Percentiles rank a stretch among this genome's conserved stretches.
These are phyloP conservation scores for Trichoderma harzianum DNA, from an alignment of 2,329 filamentous ascomycete genomes.

Conservation along the genomic window DNA sequence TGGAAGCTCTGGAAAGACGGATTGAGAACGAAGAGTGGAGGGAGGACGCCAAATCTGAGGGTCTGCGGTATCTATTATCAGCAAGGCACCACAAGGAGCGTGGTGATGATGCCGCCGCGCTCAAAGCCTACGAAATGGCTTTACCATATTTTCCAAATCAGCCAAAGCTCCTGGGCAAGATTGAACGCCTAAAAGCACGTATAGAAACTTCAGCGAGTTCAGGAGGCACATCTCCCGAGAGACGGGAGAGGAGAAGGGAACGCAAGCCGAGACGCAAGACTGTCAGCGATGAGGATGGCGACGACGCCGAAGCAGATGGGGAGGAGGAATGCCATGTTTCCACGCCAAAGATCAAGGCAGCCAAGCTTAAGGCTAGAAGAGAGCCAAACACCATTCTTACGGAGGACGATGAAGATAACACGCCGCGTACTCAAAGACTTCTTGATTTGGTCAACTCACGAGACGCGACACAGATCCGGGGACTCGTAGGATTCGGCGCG, in stretches of 20 bases:
- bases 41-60: slow-evolving; percentile 75
- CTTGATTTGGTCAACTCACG: slow-evolving; percentile 72
- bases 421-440: slow-evolving; percentile 59
- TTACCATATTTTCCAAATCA: slow-evolving; percentile 83
- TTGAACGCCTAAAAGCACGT: slow-evolving; percentile 57
- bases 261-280: slow-evolving; percentile 15
- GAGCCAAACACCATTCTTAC: slow-evolving; percentile 25
- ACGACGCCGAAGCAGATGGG: slow-evolving; percentile 25
- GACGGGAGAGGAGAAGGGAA: slow-evolving; percentile 25
- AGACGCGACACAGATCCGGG: slow-evolving; percentile 61
- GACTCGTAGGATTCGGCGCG: slow-evolving; percentile 66
- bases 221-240: slow-evolving; percentile 18
- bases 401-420: slow-evolving; percentile 39
- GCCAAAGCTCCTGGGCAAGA: slow-evolving; percentile 69
- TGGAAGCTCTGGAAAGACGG: slow-evolving; percentile 83
- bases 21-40: slow-evolving; percentile 61
- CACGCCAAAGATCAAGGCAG: slow-evolving; percentile 28
- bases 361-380: slow-evolving; percentile 32
- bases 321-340: slow-evolving; percentile 28
- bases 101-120: slow-evolving; percentile 72
- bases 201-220: slow-evolving; percentile 35
- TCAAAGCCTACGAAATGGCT: slow-evolving; percentile 84
- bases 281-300: slow-evolving; percentile 21
- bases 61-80: slow-evolving; percentile 81
- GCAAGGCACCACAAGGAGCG: slow-evolving; percentile 85